Evolutionary conservation across 2,329 filamentous ascomycete species (phyloP), one percentile per base, ranked within the genome.

Genomic region (Parascedosporium putredinis): DNA sequence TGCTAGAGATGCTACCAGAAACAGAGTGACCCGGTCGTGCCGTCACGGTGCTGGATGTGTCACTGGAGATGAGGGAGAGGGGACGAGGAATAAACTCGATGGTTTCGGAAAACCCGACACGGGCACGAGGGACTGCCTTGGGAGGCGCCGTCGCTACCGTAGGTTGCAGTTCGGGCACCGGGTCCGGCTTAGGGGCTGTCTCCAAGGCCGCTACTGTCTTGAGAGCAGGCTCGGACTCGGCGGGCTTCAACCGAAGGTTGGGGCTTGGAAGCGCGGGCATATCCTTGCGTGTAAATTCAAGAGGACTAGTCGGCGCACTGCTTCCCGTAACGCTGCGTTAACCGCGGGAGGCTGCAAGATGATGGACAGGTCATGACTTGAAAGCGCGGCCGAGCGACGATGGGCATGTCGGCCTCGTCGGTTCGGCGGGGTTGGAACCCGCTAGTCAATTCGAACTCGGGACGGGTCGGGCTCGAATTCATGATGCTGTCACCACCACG

Each of bases 71-170:
- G 18, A 90, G 72, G 2, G 90, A 95, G 16, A 94, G 67, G 1
- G 90, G 89, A 9, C 88, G 79, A 4, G 85, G 85, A 57, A 90
- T 90, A 54, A 86, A 89, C 63, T 94, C 87, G 24, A 94, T 73
- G 9, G 80, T 86, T 55, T 94, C 88, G 1, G 86, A 88, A 60
- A 95, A 95, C 1, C 85, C 86, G 43, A 95, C 88, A 10, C 85
- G 75, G 38, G 81, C 76, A 52, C 81, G 77, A 3, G 75, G 73
- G 7, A 53, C 52, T 2, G 65, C 53, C 49, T 65, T 64, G 60
- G 62, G 43, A 64, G 64, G 53, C 63, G 62, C 51, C 47, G 61
- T 50, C 18, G 49, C 48, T 45, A 46, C 50, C 29, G 31, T 49
- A 55, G 52, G 56, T 54, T 22, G 43, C 56, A 34, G 50, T 57